phyloP scores from a whole-genome alignment of 331 rosid species.

The Phaseolus coccineus region DNA sequence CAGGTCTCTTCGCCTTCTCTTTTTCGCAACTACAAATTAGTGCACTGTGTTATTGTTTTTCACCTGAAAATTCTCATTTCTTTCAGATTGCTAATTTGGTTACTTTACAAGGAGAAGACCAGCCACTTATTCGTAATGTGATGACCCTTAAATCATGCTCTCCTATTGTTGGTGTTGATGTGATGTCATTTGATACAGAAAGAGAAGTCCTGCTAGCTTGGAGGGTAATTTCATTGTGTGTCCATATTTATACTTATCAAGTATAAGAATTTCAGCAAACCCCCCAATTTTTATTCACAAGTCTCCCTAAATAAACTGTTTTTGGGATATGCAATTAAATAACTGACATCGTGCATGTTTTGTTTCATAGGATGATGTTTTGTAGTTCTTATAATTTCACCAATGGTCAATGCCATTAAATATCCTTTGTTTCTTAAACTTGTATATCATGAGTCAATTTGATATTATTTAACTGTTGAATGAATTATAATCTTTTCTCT shows the following conservation, averaged over 20 bases:
- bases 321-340: slow-evolving; percentile 12
- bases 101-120: slow-evolving; percentile 88
- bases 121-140: slow-evolving; percentile 84
- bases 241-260: slow-evolving; percentile 14
- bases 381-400: slow-evolving; percentile 4
- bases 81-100: slow-evolving; percentile 91
- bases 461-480: slow-evolving; percentile 33
- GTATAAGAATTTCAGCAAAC: slow-evolving; percentile 17
- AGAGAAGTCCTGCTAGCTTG: slow-evolving; percentile 92
- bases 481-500: slow-evolving; percentile 28
- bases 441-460: slow-evolving; percentile 20
- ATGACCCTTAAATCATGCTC: slow-evolving; percentile 97
- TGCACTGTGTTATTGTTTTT: slow-evolving; percentile 40
- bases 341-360: slow-evolving; percentile 1
- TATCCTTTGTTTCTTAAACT: slow-evolving; percentile 26
- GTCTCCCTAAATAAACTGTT: slow-evolving; percentile 1
- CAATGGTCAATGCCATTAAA: slow-evolving; percentile 24
- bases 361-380: slow-evolving; percentile 8
- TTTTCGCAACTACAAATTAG: not conserved
- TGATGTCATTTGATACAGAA: slow-evolving; percentile 88
- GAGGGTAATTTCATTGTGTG: slow-evolving; percentile 70
- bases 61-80: slow-evolving; percentile 38
- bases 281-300: not conserved
- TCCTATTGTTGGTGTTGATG: slow-evolving; percentile 96
- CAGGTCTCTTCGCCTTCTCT: slow-evolving; percentile 65